Percentiles rank a stretch among this genome's conserved stretches.
These are phyloP conservation scores for Echites panduratus DNA, from an alignment of 257 asterid species.

Conservation along the genomic window DNA sequence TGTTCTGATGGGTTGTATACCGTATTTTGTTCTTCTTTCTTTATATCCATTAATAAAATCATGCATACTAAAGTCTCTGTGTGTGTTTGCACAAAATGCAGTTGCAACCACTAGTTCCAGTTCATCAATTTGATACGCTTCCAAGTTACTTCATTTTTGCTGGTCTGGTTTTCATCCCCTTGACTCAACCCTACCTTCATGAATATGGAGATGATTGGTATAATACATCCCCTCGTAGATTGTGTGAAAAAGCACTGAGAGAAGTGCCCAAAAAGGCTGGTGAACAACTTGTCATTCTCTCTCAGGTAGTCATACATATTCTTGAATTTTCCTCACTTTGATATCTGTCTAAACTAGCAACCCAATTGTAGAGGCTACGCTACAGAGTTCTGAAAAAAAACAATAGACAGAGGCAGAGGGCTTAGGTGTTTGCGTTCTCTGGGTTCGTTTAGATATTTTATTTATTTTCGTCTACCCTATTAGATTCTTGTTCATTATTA, in stretches of 20 bases:
- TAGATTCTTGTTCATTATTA: neutral
- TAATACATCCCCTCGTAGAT: slow-evolving; percentile 87
- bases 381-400: neutral
- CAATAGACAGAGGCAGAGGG: neutral
- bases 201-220: slow-evolving; percentile 99
- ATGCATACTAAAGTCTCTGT: neutral
- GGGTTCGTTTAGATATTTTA: neutral
- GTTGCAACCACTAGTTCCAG: slow-evolving; percentile 90
- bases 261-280: slow-evolving; percentile 73
- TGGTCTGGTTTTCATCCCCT: slow-evolving; percentile 80
- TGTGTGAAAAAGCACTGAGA: slow-evolving; percentile 87
- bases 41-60: neutral
- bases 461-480: neutral
- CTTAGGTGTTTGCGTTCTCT: neutral
- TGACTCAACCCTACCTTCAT: slow-evolving; percentile 91
- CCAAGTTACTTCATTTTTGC: slow-evolving; percentile 92
- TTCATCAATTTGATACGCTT: slow-evolving; percentile 91
- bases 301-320: slow-evolving; percentile 54
- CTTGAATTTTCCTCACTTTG: neutral
- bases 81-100: slow-evolving; percentile 38
- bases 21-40: neutral
- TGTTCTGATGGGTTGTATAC: neutral
- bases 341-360: neutral
- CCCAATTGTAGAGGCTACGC: neutral
- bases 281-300: slow-evolving; percentile 76